phyloP scores from a whole-genome alignment of 495 filamentous ascomycete genomes.

The Lentithecium fluviatile region DNA sequence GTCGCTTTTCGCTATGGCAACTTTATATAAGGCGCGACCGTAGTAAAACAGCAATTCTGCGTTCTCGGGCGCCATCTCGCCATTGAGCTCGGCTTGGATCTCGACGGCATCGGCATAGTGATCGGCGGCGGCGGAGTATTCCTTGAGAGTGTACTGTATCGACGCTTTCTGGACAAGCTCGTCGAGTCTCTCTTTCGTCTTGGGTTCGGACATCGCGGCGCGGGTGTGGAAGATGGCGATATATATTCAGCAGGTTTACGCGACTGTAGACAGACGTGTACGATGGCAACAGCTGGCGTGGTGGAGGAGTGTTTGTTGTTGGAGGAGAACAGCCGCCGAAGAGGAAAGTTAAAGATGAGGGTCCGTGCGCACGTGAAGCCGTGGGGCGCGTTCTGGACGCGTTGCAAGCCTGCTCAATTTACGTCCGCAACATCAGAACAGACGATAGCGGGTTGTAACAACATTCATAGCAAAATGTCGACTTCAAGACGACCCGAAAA shows the following conservation, averaged over 20 bases:
- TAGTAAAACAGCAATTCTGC: slow-evolving; percentile 92
- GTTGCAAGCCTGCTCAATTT: not conserved
- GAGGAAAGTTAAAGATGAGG: not conserved
- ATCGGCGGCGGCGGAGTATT: slow-evolving; percentile 80
- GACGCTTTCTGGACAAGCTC: slow-evolving; percentile 58
- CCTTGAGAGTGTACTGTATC: slow-evolving; percentile 76
- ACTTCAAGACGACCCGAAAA: slow-evolving; percentile 25
- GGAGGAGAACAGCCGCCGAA: not conserved
- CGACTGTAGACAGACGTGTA: not conserved
- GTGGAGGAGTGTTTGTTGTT: not conserved
- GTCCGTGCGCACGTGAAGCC: slow-evolving; percentile 10
- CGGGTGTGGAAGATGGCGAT: not conserved
- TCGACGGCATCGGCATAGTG: slow-evolving; percentile 84
- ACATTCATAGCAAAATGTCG: slow-evolving; percentile 13
- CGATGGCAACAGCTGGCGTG: not conserved
- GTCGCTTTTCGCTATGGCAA: slow-evolving; percentile 90
- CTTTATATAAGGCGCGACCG: slow-evolving; percentile 86
- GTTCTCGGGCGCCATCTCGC: slow-evolving; percentile 84
- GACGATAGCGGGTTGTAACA: not conserved
- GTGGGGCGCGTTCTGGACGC: slow-evolving; percentile 15
- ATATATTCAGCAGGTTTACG: slow-evolving; percentile 1
- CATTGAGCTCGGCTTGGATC: slow-evolving; percentile 86
- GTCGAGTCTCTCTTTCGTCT: slow-evolving; percentile 39
- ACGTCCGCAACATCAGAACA: not conserved
- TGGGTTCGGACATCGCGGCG: slow-evolving; percentile 12